phyloP scores from a whole-genome alignment of 2,329 filamentous ascomycete genomes.

The Colletotrichum orchidophilum region DNA sequence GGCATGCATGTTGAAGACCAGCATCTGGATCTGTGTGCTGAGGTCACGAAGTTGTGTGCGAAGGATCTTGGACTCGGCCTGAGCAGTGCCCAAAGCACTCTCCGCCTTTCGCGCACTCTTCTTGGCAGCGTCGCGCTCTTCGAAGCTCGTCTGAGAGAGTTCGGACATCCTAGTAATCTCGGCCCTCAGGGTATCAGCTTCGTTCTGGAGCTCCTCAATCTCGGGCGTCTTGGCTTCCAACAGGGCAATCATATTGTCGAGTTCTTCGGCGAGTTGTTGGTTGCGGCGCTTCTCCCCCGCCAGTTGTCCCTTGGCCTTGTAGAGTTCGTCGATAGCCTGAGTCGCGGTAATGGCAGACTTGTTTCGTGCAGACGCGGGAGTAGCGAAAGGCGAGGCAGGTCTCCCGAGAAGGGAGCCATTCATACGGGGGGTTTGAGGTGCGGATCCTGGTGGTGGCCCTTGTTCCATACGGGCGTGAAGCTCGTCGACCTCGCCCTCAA shows the following conservation, averaged over 20 bases:
- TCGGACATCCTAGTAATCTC: conserved; percentile 88
- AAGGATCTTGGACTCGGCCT: conserved; percentile 79
- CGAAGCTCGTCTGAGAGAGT: conserved; percentile 82
- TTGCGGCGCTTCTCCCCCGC: conserved; percentile 78
- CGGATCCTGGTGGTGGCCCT: conserved; percentile 53
- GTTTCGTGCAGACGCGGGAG: conserved; percentile 65
- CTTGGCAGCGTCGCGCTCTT: conserved; percentile 80
- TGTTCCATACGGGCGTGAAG: conserved; percentile 60
- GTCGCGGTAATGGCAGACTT: conserved; percentile 68
- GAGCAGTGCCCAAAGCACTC: conserved; percentile 70
- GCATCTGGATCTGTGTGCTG: conserved; percentile 88
- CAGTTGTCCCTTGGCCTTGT: conserved; percentile 76
- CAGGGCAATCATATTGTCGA: conserved; percentile 87
- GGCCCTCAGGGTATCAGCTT: conserved; percentile 81
- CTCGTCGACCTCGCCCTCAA: conserved; percentile 64
- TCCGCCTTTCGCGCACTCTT: conserved; percentile 84
- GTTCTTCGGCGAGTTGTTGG: conserved; percentile 76
- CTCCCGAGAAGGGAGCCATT: conserved; percentile 65
- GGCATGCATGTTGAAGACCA: conserved; percentile 87
- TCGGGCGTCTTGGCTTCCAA: conserved; percentile 89
- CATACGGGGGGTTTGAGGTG: conserved; percentile 68
- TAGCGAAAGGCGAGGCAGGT: conserved; percentile 69
- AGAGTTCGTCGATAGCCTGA: conserved; percentile 71
- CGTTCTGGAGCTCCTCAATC: conserved; percentile 83
- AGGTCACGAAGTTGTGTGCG: conserved; percentile 89